These are phyloP conservation scores for Fusarium neocosmosporiellum DNA, from an alignment of 2,329 filamentous ascomycete genomes.

Conservation along the genomic window DNA sequence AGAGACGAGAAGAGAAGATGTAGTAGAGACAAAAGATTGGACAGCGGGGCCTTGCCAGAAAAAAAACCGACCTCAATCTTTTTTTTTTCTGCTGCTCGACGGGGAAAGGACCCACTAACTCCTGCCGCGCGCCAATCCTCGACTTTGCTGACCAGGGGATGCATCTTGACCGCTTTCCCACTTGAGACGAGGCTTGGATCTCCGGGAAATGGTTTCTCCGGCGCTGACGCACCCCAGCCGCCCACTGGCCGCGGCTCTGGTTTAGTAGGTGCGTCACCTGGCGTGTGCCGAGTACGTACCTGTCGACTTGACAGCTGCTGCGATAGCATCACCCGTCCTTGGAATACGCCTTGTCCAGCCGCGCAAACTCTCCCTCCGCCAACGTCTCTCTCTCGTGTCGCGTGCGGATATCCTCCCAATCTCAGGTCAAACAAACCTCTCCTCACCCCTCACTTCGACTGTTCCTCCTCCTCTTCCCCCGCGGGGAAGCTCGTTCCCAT, in stretches of 20 bases:
- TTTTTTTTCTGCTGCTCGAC: constrained; percentile 32
- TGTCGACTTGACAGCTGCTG: constrained; percentile 19
- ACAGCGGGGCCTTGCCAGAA: constrained; percentile 24
- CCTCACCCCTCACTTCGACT: neutral
- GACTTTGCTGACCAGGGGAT: constrained; percentile 26
- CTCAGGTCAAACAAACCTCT: neutral
- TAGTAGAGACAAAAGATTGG: constrained; percentile 7
- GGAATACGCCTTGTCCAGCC: constrained; percentile 33
- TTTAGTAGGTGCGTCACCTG: constrained; percentile 9
- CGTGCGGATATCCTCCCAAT: neutral
- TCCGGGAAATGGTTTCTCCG: constrained; percentile 26
- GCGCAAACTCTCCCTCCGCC: constrained; percentile 31
- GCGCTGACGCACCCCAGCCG: neutral
- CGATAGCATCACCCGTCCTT: constrained; percentile 43
- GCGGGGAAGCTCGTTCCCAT: constrained; percentile 6
- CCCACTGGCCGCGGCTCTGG: neutral
- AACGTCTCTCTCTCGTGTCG: constrained; percentile 14
- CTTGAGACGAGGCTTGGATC: neutral
- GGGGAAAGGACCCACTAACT: constrained; percentile 19
- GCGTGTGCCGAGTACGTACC: constrained; percentile 36
- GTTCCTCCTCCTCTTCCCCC: constrained; percentile 1
- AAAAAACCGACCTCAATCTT: constrained; percentile 14
- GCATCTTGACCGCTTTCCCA: constrained; percentile 31
- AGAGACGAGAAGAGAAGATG: constrained; percentile 25
- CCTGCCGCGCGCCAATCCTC: constrained; percentile 27